A percentile compares a stretch with the other conserved stretches of the same genome.
These are phyloP conservation scores for Melampsora americana DNA, from an alignment of 1,284 basidiomycete genomes.

Conservation along the genomic window DNA sequence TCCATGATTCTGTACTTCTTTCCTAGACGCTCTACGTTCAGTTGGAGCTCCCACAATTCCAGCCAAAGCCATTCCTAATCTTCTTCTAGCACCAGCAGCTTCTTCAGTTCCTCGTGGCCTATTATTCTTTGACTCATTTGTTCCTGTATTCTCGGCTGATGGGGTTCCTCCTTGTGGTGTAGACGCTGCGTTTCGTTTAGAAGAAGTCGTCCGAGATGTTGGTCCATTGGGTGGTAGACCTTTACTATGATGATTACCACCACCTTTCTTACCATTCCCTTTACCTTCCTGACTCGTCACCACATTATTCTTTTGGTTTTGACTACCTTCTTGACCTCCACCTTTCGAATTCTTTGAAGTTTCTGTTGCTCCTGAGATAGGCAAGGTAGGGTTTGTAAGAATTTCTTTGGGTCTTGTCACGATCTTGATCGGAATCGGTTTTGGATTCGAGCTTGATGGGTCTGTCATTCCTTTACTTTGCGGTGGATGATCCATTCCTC, in stretches of 20 bases:
- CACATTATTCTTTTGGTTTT: not conserved
- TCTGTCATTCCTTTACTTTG: not conserved
- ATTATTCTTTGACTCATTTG: not conserved
- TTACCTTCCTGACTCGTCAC: not conserved
- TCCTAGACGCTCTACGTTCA: not conserved
- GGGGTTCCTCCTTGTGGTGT: not conserved
- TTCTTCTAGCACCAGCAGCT: conserved; percentile 20
- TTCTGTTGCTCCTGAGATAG: not conserved
- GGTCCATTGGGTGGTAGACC: not conserved
- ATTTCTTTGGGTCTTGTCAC: not conserved
- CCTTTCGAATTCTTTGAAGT: too few species aligned
- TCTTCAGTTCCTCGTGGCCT: not conserved
- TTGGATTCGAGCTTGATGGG: not conserved
- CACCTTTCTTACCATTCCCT: not conserved
- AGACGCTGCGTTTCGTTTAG: conserved; percentile 11
- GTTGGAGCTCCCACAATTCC: conserved; percentile 12
- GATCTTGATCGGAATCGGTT: not conserved
- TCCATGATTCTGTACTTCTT: not conserved
- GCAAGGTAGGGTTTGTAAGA: not conserved
- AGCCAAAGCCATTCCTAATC: conserved; percentile 34
- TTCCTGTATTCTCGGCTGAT: conserved; percentile 17
- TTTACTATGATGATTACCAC: not conserved
- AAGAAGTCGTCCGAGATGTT: not conserved
- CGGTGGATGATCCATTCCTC: not conserved
- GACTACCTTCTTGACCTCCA: too few species aligned